Conservation (phyloP, 345 rosid species). For the Triadica sebifera region DNA sequence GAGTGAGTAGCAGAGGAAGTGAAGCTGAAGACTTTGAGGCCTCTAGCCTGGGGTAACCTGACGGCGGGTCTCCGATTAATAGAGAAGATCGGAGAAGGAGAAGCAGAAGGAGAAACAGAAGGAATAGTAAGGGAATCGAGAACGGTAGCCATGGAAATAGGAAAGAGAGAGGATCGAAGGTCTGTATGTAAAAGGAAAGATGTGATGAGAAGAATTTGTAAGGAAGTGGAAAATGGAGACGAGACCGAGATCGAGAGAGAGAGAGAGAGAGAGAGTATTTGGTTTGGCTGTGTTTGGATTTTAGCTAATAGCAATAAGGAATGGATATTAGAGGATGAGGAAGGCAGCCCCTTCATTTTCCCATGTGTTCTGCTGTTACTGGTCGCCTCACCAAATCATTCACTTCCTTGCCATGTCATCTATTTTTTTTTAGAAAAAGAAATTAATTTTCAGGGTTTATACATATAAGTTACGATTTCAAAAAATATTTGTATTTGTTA, state of each 20-base stretch:
- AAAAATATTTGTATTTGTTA: no score
- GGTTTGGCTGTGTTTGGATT: constrained; percentile 8
- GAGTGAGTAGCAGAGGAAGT: constrained; percentile 10
- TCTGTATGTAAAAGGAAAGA: neutral
- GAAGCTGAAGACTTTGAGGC: constrained; percentile 33
- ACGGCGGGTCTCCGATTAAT: constrained; percentile 17
- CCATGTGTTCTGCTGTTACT: neutral
- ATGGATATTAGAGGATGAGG: neutral
- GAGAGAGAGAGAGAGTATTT: constrained; percentile 2
- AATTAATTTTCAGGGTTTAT: no score
- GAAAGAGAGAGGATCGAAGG: neutral
- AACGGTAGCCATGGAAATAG: constrained; percentile 36
- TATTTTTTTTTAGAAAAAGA: no score
- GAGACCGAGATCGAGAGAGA: neutral
- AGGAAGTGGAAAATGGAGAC: constrained; percentile 6
- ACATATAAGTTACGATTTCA: no score
- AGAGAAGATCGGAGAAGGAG: constrained; percentile 14
- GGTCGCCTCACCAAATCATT: neutral
- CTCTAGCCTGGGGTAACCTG: constrained; percentile 25
- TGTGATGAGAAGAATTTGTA: neutral
- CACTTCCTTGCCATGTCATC: no score
- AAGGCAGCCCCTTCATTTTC: neutral
- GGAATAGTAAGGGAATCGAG: constrained; percentile 31
- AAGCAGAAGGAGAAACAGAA: constrained; percentile 11
- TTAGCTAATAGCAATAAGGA: neutral